A percentile compares a stretch with the other conserved stretches of the same genome.
phyloP scores from a whole-genome alignment of 495 filamentous ascomycete genomes.

The Xylaria sp. region DNA sequence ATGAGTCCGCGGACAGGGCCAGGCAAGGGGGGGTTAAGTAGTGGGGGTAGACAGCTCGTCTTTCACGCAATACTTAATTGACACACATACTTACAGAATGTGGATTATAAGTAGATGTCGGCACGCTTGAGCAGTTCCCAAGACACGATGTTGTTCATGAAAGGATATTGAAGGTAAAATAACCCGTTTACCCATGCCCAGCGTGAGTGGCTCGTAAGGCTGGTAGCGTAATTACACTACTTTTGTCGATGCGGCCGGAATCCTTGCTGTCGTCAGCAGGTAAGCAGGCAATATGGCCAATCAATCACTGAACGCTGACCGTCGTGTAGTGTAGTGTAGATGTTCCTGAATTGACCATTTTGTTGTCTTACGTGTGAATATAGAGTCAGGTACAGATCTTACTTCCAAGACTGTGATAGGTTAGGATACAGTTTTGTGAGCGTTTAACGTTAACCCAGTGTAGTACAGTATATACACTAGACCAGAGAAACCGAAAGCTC shows the following conservation, averaged over 20 bases:
- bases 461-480: too few species aligned
- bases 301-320: not conserved
- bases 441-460: too few species aligned
- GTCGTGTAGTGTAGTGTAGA: not conserved
- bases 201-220: conserved; percentile 20
- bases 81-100: too few species aligned
- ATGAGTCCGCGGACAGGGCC: too few species aligned
- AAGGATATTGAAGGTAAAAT: not conserved
- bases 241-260: not conserved
- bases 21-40: not conserved
- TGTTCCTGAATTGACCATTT: not conserved
- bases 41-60: not conserved
- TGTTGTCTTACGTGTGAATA: conserved; percentile 19
- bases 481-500: not conserved
- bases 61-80: not conserved
- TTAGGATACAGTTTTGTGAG: not conserved
- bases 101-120: too few species aligned
- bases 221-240: conserved; percentile 19
- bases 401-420: not conserved
- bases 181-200: not conserved
- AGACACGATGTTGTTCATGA: not conserved
- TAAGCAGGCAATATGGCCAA: conserved; percentile 10
- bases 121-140: not conserved
- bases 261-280: conserved; percentile 12
- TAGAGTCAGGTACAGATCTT: not conserved